A percentile compares a stretch with the other conserved stretches of the same genome.
These are phyloP conservation scores for Aspergillus luchuensis DNA, from an alignment of 2,329 filamentous ascomycete species.

Conservation along the genomic window DNA sequence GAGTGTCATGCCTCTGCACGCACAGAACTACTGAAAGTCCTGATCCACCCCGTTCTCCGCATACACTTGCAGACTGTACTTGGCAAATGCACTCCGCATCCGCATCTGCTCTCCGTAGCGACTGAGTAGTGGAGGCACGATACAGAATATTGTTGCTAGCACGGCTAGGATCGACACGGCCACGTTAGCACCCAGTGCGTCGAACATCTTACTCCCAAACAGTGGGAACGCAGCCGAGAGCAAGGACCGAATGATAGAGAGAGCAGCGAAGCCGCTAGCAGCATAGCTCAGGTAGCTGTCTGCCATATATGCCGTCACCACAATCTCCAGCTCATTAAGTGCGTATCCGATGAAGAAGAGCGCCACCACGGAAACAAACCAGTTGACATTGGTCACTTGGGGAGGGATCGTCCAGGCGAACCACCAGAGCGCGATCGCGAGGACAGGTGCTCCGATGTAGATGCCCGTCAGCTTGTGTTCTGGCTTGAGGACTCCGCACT, in stretches of 20 bases:
- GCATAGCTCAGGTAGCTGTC: slow-evolving; percentile 50
- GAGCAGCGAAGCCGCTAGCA: slow-evolving; percentile 45
- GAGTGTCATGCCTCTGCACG: background rate
- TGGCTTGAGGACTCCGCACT: slow-evolving; percentile 32
- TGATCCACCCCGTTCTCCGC: background rate
- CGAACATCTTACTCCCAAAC: slow-evolving; percentile 44
- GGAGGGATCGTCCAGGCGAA: slow-evolving; percentile 53
- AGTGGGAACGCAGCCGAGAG: slow-evolving; percentile 43
- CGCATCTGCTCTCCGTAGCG: background rate
- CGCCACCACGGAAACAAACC: slow-evolving; percentile 43
- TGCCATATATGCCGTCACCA: slow-evolving; percentile 45
- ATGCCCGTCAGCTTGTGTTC: slow-evolving; percentile 54
- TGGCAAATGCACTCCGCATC: background rate
- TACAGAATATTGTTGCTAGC: slow-evolving; percentile 27
- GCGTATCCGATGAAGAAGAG: slow-evolving; percentile 50
- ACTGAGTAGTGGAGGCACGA: background rate
- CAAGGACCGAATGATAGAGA: slow-evolving; percentile 42
- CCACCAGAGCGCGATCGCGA: slow-evolving; percentile 49
- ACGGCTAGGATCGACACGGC: slow-evolving; percentile 42
- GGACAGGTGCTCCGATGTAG: slow-evolving; percentile 46
- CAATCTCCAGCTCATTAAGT: slow-evolving; percentile 47
- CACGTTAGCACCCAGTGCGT: slow-evolving; percentile 38
- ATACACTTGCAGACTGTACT: background rate
- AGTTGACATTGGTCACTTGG: slow-evolving; percentile 32
- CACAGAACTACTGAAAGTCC: background rate